Conservation (phyloP, 345 rosid species). For the Crucihimalaya himalaica region DNA sequence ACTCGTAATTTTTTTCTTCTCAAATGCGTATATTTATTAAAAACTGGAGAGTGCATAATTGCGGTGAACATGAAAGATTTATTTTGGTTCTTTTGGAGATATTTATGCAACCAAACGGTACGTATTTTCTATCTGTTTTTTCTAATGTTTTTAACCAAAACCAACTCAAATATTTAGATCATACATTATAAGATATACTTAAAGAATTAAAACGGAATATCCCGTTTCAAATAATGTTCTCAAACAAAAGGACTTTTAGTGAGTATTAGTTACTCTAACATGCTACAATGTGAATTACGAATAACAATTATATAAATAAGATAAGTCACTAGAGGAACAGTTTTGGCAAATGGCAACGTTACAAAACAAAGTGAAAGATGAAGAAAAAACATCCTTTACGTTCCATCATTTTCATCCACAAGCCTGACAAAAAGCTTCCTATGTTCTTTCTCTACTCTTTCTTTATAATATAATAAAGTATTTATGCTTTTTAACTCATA, state of each 20-base stretch:
- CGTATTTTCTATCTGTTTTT: no score
- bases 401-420: slow-evolving; percentile 38
- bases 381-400: slow-evolving; percentile 29
- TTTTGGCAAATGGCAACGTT: slow-evolving; percentile 13
- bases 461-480: slow-evolving; percentile 5
- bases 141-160: no score
- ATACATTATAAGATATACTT: not conserved
- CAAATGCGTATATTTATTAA: not conserved
- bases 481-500: not conserved
- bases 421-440: slow-evolving; percentile 33
- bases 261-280: not conserved
- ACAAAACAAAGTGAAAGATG: slow-evolving; percentile 26
- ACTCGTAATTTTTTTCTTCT: not conserved
- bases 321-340: not conserved
- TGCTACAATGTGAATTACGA: not conserved
- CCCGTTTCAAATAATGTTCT: not conserved
- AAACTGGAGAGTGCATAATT: no score
- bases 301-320: not conserved
- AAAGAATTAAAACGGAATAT: not conserved
- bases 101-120: not conserved
- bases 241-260: not conserved
- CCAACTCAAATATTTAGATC: no score
- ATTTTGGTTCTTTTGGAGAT: no score
- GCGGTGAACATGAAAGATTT: no score
- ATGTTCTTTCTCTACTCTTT: slow-evolving; percentile 25